A percentile compares a stretch with the other conserved stretches of the same genome.
phyloP scores from a whole-genome alignment of 805 yeast species.

The Candida silvicultrix region DNA sequence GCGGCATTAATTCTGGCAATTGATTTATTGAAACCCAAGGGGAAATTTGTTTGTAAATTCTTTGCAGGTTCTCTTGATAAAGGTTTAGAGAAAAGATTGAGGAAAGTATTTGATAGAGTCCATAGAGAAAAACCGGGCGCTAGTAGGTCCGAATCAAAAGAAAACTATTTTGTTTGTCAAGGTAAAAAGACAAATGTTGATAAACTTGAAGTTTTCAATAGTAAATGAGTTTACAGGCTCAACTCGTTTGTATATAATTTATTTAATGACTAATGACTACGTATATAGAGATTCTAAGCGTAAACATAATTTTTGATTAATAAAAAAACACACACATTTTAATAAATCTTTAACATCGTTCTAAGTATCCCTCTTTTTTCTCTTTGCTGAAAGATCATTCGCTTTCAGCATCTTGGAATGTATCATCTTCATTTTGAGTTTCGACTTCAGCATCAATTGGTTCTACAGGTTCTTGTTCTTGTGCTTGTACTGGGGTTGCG shows the following conservation, averaged over 20 bases:
- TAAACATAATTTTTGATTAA: background rate
- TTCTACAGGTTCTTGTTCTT: constrained; percentile 13
- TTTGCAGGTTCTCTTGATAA: constrained; percentile 79
- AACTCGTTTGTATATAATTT: background rate
- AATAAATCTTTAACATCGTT: background rate
- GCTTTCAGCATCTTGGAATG: constrained; percentile 7
- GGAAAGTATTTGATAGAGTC: constrained; percentile 55
- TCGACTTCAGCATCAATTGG: constrained; percentile 10
- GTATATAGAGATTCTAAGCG: background rate
- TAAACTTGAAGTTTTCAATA: constrained; percentile 37
- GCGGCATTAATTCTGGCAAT: constrained; percentile 79
- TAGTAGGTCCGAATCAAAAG: constrained; percentile 72
- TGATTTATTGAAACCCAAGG: constrained; percentile 62
- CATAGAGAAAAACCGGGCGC: constrained; percentile 74
- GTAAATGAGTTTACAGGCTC: background rate
- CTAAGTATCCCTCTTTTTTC: too few species aligned
- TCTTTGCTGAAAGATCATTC: too few species aligned
- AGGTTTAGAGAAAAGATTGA: constrained; percentile 52
- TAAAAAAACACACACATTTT: background rate
- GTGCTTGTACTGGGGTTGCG: constrained; percentile 14
- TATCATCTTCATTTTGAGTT: constrained; percentile 2
- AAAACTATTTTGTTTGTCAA: constrained; percentile 73
- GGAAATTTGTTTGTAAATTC: constrained; percentile 75
- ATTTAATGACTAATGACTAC: background rate
- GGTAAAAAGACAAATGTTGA: constrained; percentile 36